Evolutionary conservation across 1,284 basidiomycete species (phyloP).

Genomic region (Anthracocystis walkeri): DNA sequence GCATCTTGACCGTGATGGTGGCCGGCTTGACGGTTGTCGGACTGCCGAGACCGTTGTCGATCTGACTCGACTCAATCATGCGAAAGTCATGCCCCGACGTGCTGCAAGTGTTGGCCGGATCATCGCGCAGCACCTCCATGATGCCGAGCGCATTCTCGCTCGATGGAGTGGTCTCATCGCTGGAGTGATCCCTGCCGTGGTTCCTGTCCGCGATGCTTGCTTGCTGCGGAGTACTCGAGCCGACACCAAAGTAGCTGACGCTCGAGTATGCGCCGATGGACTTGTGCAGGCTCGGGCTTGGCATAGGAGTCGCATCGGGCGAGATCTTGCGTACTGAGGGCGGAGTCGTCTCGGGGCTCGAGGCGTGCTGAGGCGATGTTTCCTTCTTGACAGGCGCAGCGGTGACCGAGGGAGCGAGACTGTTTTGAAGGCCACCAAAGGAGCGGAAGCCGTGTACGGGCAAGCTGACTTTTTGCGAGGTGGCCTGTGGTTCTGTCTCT

Average conservation of each 20-base stretch:
- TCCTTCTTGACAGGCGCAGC: conserved; percentile 1
- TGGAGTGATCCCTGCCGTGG: not conserved
- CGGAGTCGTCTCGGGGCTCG: conserved; percentile 26
- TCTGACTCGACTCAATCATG: not conserved
- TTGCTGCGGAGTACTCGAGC: conserved; percentile 1
- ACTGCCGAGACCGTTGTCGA: conserved; percentile 5
- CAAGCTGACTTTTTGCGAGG: conserved; percentile 44
- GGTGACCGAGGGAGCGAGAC: conserved; percentile 23
- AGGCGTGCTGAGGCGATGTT: not conserved
- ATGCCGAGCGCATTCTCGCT: conserved; percentile 11
- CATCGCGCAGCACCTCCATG: conserved; percentile 35
- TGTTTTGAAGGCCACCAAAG: conserved; percentile 55
- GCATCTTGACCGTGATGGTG: conserved; percentile 14
- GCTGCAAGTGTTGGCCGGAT: not conserved
- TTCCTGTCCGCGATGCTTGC: not conserved
- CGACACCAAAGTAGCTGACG: conserved; percentile 41
- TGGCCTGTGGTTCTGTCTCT: conserved; percentile 4
- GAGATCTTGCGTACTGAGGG: conserved; percentile 34
- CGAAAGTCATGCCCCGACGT: conserved; percentile 13
- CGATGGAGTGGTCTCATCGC: not conserved
- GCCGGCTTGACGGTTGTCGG: conserved; percentile 5
- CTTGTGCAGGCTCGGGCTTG: conserved; percentile 56
- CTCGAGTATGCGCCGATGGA: conserved; percentile 35
- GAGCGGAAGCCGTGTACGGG: conserved; percentile 60
- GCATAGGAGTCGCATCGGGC: conserved; percentile 60